Evolutionary conservation across 768 basidiomycete genomes (phyloP), one percentile per base, ranked within the genome.

Genomic region (Hypholoma fasciculare): DNA sequence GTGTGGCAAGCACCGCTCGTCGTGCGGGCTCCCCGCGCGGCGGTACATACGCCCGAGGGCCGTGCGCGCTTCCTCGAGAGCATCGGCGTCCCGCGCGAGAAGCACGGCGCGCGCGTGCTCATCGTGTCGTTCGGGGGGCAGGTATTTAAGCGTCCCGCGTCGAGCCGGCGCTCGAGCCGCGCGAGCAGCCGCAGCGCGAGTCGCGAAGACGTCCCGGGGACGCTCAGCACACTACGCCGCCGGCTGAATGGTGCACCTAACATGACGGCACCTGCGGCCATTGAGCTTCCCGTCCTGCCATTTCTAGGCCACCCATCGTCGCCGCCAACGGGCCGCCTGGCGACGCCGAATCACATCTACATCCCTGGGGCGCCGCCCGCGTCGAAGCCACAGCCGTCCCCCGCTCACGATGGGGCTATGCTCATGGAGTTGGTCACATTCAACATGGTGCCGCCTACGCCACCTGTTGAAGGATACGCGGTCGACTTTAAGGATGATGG

Each of bases 101-200:
- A 78, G 6, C 82, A 86, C 37, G 77, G 85, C 57, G 85, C 82
- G 2, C 88, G 83, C 64, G 82, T 93, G 42, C 78, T 92, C 26
- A 74, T 92, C 26, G 88, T 93, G 7, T 92, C 90, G 1, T 93
- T 93, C 65, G 90, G 90, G 14, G 90, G 90, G 0, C 90, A 93
- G 64, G 74, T 86, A 7, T 87, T 92, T 69, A 59, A 59, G 9
- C 57, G 60, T 1, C 82, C 80, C 37, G 54, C 40, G 3, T 44
- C 52, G 11, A 54, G 54, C 17, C n/a, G 40, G 20, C 42, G 38
- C 54, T 78, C 77, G 51, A 82, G 82, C 63, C 69, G 74, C 47
- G 61, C 52, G 26, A 67, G 61, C 19, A 77, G 72, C 56, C 64
- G 70, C 16, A 63, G 61, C 44, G 40, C 61, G 7, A 75, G 73